Conservation (phyloP, 805 yeast species). For the Yarrowia porcina region DNA sequence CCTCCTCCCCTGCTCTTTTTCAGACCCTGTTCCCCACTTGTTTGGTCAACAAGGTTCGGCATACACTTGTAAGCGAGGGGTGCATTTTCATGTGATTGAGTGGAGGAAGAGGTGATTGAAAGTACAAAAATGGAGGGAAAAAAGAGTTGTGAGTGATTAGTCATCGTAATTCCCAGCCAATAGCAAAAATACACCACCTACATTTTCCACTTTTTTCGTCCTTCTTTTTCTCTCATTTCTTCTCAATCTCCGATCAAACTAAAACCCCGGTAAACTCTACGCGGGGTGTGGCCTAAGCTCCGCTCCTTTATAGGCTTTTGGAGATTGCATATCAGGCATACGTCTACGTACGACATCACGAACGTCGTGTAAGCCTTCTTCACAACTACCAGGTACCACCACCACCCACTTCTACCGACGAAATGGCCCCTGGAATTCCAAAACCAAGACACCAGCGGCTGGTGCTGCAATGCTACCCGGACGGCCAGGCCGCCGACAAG, state of each 20-base stretch:
- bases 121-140: not conserved
- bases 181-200: no score
- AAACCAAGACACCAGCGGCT: slow-evolving; percentile 85
- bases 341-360: not conserved
- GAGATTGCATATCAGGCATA: not conserved
- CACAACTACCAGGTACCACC: no score
- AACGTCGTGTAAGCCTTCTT: no score
- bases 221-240: not conserved
- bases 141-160: no score
- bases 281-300: slow-evolving; percentile 1
- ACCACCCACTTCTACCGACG: no score
- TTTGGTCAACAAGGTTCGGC: not conserved
- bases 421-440: slow-evolving; percentile 36
- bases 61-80: slow-evolving; percentile 10
- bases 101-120: no score
- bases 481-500: slow-evolving; percentile 81
- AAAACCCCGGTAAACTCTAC: slow-evolving; percentile 11
- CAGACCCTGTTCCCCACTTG: not conserved
- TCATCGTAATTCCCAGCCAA: no score
- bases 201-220: no score
- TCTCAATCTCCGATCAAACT: not conserved
- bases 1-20: not conserved
- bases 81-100: slow-evolving; percentile 12
- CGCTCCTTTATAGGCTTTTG: not conserved
- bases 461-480: slow-evolving; percentile 88